Percentiles rank a stretch among this genome's conserved stretches.
phyloP scores from a whole-genome alignment of 73 alveolate genomes.

The Stentor roeselii region DNA sequence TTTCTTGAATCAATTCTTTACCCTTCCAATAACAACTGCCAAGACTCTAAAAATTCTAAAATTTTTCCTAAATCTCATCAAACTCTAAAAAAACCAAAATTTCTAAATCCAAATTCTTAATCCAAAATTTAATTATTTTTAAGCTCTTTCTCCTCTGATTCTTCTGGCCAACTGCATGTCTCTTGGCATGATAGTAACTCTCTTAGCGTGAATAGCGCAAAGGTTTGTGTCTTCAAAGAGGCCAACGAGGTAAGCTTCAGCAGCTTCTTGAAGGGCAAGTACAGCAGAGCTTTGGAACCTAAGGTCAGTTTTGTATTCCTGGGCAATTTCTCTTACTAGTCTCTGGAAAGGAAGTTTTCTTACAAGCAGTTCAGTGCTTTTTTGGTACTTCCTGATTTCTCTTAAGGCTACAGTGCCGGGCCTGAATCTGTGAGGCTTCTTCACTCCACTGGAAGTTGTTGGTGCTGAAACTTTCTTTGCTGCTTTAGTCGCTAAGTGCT shows the following conservation, averaged over 20 bases:
- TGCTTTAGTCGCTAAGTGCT: too few species aligned
- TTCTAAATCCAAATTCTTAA: too few species aligned
- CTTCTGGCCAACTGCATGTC: constrained; percentile 83
- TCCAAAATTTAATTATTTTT: too few species aligned
- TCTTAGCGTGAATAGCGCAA: too few species aligned
- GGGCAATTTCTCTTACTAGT: constrained; percentile 78
- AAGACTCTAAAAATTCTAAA: too few species aligned
- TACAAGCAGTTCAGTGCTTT: constrained; percentile 60
- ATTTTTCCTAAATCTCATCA: too few species aligned
- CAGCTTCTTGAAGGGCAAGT: constrained; percentile 79
- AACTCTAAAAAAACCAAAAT: too few species aligned
- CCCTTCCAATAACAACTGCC: too few species aligned
- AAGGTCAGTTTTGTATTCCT: constrained; percentile 68
- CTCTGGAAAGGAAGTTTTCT: constrained; percentile 83
- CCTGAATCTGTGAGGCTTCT: constrained; percentile 69
- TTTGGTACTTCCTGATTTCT: constrained; percentile 69
- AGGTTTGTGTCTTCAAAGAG: too few species aligned
- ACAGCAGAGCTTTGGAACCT: constrained; percentile 76
- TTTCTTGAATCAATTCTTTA: too few species aligned
- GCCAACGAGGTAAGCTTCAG: constrained; percentile 72
- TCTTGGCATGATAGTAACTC: too few species aligned
- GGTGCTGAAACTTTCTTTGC: constrained; percentile 42
- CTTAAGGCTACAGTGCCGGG: constrained; percentile 78
- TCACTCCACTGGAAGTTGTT: constrained; percentile 40
- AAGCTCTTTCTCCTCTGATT: constrained; percentile 83